A percentile compares a stretch with the other conserved stretches of the same genome.
Evolutionary conservation across 2,329 filamentous ascomycete species (phyloP).

Genomic region (Colletotrichum magnum): DNA sequence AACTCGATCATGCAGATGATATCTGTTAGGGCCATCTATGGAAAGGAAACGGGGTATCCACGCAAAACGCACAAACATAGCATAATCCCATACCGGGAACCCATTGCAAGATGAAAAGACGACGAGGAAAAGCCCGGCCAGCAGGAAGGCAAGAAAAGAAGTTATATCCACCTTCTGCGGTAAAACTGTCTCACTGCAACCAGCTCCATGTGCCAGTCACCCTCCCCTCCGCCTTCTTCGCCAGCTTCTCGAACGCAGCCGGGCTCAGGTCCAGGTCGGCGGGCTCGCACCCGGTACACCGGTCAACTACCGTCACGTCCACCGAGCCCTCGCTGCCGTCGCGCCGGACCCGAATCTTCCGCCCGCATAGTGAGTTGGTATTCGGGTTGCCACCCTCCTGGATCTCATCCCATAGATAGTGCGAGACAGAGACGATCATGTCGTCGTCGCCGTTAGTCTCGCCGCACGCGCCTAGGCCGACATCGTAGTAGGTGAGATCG

Average conservation of each 20-base stretch:
- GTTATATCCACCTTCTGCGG: neutral
- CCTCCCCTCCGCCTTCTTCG: conserved; percentile 55
- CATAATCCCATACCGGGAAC: too few relatives aligned
- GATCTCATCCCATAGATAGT: conserved; percentile 75
- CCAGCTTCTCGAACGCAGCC: conserved; percentile 61
- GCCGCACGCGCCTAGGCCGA: conserved; percentile 79
- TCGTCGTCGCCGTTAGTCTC: conserved; percentile 67
- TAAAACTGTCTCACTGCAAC: conserved; percentile 40
- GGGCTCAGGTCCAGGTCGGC: conserved; percentile 65
- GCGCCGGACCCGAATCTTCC: conserved; percentile 73
- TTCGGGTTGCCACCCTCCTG: conserved; percentile 69
- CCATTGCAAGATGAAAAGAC: neutral
- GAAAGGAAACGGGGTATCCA: too few relatives aligned
- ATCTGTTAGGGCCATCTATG: too few relatives aligned
- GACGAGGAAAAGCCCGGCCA: neutral
- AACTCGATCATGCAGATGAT: too few relatives aligned
- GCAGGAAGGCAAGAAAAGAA: neutral
- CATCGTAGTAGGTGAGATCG: conserved; percentile 73
- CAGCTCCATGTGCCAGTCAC: conserved; percentile 55
- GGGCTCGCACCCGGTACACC: conserved; percentile 67
- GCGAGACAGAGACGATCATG: conserved; percentile 76
- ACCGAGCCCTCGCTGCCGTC: conserved; percentile 55
- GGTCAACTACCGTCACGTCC: conserved; percentile 77
- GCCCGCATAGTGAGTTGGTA: conserved; percentile 66
- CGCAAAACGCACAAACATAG: too few relatives aligned